These are phyloP conservation scores for Lichtheimia ramosa DNA, from an alignment of 371 early-diverging fungal species.

Conservation along the genomic window DNA sequence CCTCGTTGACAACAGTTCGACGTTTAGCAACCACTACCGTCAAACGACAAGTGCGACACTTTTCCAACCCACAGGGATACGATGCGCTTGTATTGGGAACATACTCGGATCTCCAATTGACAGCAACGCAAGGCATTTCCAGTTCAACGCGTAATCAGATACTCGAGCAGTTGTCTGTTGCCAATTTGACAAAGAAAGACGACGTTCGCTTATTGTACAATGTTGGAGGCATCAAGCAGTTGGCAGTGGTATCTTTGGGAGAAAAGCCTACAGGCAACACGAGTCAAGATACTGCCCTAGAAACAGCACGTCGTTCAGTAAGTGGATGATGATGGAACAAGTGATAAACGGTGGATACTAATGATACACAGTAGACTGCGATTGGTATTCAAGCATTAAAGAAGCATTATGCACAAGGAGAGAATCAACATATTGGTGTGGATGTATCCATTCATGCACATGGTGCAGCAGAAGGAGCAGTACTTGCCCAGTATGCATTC, in stretches of 20 bases:
- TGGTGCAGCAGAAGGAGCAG: slow-evolving; percentile 77
- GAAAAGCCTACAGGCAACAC: slow-evolving; percentile 17
- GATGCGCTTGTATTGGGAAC: slow-evolving; percentile 42
- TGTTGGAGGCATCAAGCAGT: slow-evolving; percentile 55
- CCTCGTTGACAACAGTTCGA: too few relatives aligned
- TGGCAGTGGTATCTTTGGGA: slow-evolving; percentile 80
- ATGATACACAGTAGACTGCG: slow-evolving; percentile 47
- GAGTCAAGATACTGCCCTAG: neutral
- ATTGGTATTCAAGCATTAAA: slow-evolving; percentile 68
- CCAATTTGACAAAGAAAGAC: slow-evolving; percentile 53
- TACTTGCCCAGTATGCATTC: slow-evolving; percentile 65
- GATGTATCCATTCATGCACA: slow-evolving; percentile 59
- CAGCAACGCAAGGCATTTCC: slow-evolving; percentile 24
- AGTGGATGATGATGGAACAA: neutral
- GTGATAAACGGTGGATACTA: neutral
- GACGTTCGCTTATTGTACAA: slow-evolving; percentile 59
- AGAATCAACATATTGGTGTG: slow-evolving; percentile 55
- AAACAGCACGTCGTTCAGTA: slow-evolving; percentile 7
- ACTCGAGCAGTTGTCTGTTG: slow-evolving; percentile 34
- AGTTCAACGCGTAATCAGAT: slow-evolving; percentile 26
- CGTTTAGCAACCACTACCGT: too few relatives aligned
- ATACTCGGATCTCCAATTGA: slow-evolving; percentile 23
- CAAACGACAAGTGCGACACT: slow-evolving; percentile 15
- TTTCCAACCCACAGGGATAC: slow-evolving; percentile 31
- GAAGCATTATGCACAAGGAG: slow-evolving; percentile 37